Conservation (phyloP, 225 moss, liverwort and hornwort genomes). For the Sphagnum tenellum region DNA sequence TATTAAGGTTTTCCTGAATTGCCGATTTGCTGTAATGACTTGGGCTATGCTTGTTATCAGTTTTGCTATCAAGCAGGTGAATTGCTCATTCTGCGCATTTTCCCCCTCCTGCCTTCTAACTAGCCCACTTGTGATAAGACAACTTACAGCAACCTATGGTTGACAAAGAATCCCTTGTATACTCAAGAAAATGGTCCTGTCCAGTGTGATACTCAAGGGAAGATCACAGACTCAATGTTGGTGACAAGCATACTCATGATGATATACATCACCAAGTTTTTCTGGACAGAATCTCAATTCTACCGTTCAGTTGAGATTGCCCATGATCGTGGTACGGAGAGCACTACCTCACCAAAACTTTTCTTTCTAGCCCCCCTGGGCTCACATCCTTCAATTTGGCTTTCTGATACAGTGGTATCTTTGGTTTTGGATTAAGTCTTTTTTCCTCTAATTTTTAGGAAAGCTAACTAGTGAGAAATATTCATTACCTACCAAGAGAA, state of each 20-base stretch:
- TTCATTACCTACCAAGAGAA: too few relatives aligned
- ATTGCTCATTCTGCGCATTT: neutral
- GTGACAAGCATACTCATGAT: slow-evolving; percentile 58
- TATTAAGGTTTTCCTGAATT: slow-evolving; percentile 56
- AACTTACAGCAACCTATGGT: too few relatives aligned
- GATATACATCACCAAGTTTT: slow-evolving; percentile 65
- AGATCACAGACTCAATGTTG: slow-evolving; percentile 52
- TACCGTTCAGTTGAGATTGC: slow-evolving; percentile 62
- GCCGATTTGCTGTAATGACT: slow-evolving; percentile 59
- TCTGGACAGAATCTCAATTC: slow-evolving; percentile 60
- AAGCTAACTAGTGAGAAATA: neutral
- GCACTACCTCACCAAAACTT: too few relatives aligned
- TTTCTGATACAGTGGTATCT: too few relatives aligned
- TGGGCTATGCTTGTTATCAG: slow-evolving; percentile 60
- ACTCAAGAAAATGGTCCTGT: slow-evolving; percentile 10
- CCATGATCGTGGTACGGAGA: slow-evolving; percentile 42
- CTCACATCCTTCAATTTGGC: too few relatives aligned
- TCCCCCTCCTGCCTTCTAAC: neutral
- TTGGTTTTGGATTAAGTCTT: too few relatives aligned
- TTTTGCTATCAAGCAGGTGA: slow-evolving; percentile 67
- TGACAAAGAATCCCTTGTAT: neutral
- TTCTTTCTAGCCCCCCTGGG: too few relatives aligned
- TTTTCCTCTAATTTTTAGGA: too few relatives aligned
- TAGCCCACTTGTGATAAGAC: too few relatives aligned
- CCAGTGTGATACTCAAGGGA: slow-evolving; percentile 48